Percentiles rank a stretch among this genome's conserved stretches.
Conservation (phyloP, 768 basidiomycete genomes). For the Psilocybe tampanensis region DNA sequence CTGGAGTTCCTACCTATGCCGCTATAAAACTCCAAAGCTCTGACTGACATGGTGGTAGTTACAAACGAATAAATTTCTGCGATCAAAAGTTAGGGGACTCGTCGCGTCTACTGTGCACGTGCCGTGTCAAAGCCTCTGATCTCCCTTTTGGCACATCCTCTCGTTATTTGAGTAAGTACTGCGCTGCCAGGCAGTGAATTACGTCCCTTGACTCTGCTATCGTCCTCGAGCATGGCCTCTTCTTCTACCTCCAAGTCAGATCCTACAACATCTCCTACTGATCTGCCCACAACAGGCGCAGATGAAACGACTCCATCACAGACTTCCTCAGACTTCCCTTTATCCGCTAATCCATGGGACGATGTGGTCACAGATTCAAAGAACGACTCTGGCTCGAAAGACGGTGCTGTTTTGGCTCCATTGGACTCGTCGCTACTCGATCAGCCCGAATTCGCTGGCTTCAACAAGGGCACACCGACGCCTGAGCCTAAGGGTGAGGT, state of each 20-base stretch:
- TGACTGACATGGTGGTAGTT: slow-evolving; percentile 24
- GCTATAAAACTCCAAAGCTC: slow-evolving; percentile 71
- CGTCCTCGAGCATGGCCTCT: slow-evolving; percentile 4
- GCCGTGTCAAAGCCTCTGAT: not conserved
- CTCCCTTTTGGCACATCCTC: not conserved
- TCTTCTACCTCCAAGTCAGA: slow-evolving; percentile 7
- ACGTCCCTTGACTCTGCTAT: not conserved
- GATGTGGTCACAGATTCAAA: slow-evolving; percentile 26
- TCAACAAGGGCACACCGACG: slow-evolving; percentile 28
- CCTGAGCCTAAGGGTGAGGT: slow-evolving; percentile 21
- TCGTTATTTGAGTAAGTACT: not conserved
- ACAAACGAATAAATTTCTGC: not conserved
- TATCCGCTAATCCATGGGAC: slow-evolving; percentile 44
- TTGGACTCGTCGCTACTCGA: slow-evolving; percentile 50
- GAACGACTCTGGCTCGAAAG: slow-evolving; percentile 18
- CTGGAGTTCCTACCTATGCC: slow-evolving; percentile 62
- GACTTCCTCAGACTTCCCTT: slow-evolving; percentile 22
- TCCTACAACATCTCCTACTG: not conserved
- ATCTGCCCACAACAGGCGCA: slow-evolving; percentile 1
- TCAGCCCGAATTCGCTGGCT: slow-evolving; percentile 38
- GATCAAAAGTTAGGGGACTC: slow-evolving; percentile 1
- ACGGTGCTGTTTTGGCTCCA: slow-evolving; percentile 28
- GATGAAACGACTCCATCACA: slow-evolving; percentile 11
- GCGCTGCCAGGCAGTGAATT: not conserved
- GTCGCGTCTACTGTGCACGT: slow-evolving; percentile 26